phyloP scores from a whole-genome alignment of 1,284 basidiomycete genomes.

The Mixia osmundae region DNA sequence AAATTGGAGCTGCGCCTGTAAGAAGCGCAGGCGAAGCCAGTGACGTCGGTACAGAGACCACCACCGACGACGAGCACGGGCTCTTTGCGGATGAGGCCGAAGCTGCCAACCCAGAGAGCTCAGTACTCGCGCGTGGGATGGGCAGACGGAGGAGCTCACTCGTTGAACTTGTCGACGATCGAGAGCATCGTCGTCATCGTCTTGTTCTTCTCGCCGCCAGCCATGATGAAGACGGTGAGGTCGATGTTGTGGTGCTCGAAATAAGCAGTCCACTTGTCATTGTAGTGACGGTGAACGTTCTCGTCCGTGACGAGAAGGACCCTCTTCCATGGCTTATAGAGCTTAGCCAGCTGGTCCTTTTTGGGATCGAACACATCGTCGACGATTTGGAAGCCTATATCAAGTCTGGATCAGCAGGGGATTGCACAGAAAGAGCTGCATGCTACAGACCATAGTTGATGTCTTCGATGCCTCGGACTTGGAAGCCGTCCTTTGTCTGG shows the following conservation, averaged over 20 bases:
- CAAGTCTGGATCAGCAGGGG: not conserved
- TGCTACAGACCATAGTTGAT: constrained; percentile 18
- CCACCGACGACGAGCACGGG: constrained; percentile 27
- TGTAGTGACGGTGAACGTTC: constrained; percentile 10
- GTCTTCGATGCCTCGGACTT: constrained; percentile 20
- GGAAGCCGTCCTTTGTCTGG: constrained; percentile 18
- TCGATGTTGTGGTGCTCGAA: constrained; percentile 24
- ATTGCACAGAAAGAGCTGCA: not conserved
- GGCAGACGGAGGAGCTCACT: too few species aligned
- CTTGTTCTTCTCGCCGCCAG: constrained; percentile 27
- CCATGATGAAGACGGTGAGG: constrained; percentile 26
- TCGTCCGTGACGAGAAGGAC: constrained; percentile 26
- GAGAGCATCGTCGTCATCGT: constrained; percentile 23
- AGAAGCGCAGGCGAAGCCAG: constrained; percentile 26
- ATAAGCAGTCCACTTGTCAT: constrained; percentile 18
- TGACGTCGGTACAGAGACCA: constrained; percentile 22
- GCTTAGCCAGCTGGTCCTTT: constrained; percentile 23
- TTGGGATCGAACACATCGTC: constrained; percentile 25
- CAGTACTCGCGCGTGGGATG: too few species aligned
- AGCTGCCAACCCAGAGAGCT: too few species aligned
- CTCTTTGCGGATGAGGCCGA: constrained; percentile 27
- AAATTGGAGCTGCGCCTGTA: constrained; percentile 27
- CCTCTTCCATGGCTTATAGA: constrained; percentile 26
- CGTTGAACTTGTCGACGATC: constrained; percentile 27
- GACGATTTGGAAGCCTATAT: constrained; percentile 24